phyloP scores from a whole-genome alignment of 345 rosid genomes.

The Clausena lansium region DNA sequence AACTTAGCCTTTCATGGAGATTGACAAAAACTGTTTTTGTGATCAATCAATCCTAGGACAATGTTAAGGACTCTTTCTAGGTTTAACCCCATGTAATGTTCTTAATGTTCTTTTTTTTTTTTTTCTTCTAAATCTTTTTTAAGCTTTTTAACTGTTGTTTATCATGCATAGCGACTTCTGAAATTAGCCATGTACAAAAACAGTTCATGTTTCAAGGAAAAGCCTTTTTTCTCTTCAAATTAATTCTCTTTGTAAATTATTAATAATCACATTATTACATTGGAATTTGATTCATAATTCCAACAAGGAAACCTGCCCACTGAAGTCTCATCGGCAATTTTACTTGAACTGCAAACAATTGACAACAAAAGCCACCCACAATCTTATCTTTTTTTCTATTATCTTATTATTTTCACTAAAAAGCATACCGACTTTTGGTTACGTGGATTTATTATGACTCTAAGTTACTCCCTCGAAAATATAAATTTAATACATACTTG shows the following conservation, averaged over 20 bases:
- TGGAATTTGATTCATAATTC: constrained; percentile 39
- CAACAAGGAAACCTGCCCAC: constrained; percentile 49
- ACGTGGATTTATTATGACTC: background rate
- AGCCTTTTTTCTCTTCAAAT: background rate
- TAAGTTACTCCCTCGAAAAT: background rate
- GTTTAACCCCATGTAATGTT: constrained; percentile 31
- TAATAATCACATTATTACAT: background rate
- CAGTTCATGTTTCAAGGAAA: constrained; percentile 45
- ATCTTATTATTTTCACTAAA: constrained; percentile 21
- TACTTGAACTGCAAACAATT: constrained; percentile 33
- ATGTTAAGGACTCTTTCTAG: constrained; percentile 34
- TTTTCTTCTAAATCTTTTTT: background rate
- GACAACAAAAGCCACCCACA: constrained; percentile 26
- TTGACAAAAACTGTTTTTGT: constrained; percentile 36
- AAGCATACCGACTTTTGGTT: constrained; percentile 31
- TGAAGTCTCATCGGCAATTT: constrained; percentile 32
- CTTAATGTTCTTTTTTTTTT: background rate
- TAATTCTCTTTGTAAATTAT: background rate
- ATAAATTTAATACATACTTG: background rate
- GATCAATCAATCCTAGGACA: constrained; percentile 36
- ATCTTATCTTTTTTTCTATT: background rate
- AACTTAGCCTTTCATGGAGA: constrained; percentile 27
- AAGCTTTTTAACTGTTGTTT: constrained; percentile 28
- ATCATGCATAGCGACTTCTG: constrained; percentile 37
- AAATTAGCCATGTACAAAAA: constrained; percentile 61